These are phyloP conservation scores for Scytalidium lignicola DNA, from an alignment of 2,329 filamentous ascomycete species.

Conservation along the genomic window DNA sequence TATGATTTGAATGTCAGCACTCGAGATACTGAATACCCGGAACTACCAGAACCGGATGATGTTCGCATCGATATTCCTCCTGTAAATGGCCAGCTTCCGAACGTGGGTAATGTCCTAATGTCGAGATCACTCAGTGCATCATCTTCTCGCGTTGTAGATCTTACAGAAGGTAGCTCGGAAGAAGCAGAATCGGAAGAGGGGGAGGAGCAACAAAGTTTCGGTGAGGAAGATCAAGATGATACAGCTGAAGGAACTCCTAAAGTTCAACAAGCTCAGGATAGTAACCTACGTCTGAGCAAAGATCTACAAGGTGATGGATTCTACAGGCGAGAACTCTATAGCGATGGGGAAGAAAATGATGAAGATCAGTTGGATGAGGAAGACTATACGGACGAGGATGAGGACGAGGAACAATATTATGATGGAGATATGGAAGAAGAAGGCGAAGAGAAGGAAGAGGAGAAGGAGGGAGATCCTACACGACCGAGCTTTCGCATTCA, in stretches of 20 bases:
- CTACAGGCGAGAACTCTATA: no score
- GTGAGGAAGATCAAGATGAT: constrained; percentile 22
- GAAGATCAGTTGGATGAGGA: constrained; percentile 5
- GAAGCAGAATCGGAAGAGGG: constrained; percentile 17
- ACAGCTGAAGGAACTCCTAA: constrained; percentile 6
- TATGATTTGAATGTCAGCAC: background rate
- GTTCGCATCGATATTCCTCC: constrained; percentile 1
- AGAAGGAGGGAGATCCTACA: no score
- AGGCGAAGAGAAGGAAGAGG: constrained; percentile 9
- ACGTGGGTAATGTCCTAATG: constrained; percentile 6
- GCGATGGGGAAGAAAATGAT: constrained; percentile 1
- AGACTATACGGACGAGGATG: constrained; percentile 7
- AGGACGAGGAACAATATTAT: constrained; percentile 26
- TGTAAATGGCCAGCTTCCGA: constrained; percentile 1
- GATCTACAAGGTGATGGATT: no score
- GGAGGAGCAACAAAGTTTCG: constrained; percentile 28
- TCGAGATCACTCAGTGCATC: constrained; percentile 18
- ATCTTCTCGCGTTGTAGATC: constrained; percentile 17
- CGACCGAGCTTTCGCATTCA: no score
- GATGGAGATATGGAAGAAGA: constrained; percentile 27
- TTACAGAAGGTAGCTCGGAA: constrained; percentile 19
- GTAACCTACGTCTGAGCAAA: constrained; percentile 6
- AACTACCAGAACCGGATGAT: constrained; percentile 6
- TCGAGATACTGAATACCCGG: constrained; percentile 14
- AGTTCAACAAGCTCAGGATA: constrained; percentile 14